phyloP scores from a whole-genome alignment of 257 asterid species.

The Craterostigma plantagineum region DNA sequence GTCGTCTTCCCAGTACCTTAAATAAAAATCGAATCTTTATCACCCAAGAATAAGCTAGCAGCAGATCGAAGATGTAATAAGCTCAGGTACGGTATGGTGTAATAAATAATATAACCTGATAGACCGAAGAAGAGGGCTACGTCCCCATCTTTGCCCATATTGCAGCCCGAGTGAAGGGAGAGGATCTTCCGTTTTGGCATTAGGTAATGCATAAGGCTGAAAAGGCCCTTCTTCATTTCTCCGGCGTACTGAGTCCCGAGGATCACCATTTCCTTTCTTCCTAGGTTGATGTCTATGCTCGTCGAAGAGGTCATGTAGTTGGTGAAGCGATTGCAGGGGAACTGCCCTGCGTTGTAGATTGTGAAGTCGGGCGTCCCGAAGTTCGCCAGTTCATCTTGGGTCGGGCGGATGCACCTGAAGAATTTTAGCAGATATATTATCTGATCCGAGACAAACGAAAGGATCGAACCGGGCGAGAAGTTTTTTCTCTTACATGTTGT shows the following conservation, averaged over 20 bases:
- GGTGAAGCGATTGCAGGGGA: constrained; percentile 97
- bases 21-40: too few relatives aligned
- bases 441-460: too few relatives aligned
- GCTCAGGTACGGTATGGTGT: too few relatives aligned
- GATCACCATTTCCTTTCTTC: constrained; percentile 94
- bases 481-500: constrained; percentile 22
- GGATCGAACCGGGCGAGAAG: too few relatives aligned
- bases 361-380: constrained; percentile 99
- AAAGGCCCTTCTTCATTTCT: constrained; percentile 99
- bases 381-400: constrained; percentile 90
- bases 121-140: constrained; percentile 98
- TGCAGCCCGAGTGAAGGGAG: constrained; percentile 97
- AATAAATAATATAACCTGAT: too few relatives aligned
- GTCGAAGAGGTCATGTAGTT: constrained; percentile 99
- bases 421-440: too few relatives aligned
- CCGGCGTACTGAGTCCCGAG: constrained; percentile 99
- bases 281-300: constrained; percentile 86
- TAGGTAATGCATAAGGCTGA: constrained; percentile 95
- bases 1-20: constrained; percentile 97
- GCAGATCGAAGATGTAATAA: too few relatives aligned
- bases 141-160: constrained; percentile 92
- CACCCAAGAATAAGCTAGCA: too few relatives aligned
- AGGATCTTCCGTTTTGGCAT: constrained; percentile 95
- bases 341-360: constrained; percentile 96
- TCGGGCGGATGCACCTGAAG: constrained; percentile 99